phyloP scores from a whole-genome alignment of 2,329 filamentous ascomycete species.

The Xylaria sp. region DNA sequence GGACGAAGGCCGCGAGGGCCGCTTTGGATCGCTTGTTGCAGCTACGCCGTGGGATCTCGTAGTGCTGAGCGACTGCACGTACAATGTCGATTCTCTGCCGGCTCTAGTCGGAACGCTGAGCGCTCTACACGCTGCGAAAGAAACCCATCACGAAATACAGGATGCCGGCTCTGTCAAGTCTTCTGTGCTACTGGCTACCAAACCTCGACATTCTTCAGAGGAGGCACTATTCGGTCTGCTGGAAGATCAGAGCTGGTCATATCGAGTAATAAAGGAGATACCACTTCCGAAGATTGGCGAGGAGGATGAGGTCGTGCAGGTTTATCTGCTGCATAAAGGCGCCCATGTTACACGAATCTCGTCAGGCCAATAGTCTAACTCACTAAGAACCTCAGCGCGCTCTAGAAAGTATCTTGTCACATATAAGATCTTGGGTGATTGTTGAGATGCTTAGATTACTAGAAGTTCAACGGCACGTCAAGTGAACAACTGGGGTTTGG shows the following conservation, averaged over 20 bases:
- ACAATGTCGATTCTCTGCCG: conserved; percentile 67
- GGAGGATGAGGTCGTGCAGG: conserved; percentile 60
- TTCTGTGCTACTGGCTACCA: conserved; percentile 66
- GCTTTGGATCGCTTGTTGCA: conserved; percentile 56
- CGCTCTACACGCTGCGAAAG: conserved; percentile 58
- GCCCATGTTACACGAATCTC: not conserved
- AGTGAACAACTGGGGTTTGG: not conserved
- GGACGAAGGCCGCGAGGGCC: conserved; percentile 61
- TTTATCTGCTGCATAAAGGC: conserved; percentile 62
- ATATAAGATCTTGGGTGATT: not conserved
- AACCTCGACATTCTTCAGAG: conserved; percentile 67
- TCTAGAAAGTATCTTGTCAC: not conserved
- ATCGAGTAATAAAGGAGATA: conserved; percentile 56
- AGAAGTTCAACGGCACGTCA: not conserved
- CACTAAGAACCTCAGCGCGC: not conserved
- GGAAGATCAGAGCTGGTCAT: conserved; percentile 58
- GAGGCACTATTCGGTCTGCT: conserved; percentile 61
- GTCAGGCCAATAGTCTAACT: not conserved
- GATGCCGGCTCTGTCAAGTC: conserved; percentile 44
- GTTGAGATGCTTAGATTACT: not conserved
- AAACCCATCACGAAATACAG: conserved; percentile 8
- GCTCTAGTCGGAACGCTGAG: conserved; percentile 65
- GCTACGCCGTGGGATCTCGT: conserved; percentile 63
- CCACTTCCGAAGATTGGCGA: conserved; percentile 60
- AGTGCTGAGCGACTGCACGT: conserved; percentile 70